Percentiles rank a stretch among this genome's conserved stretches.
These are phyloP conservation scores for Chalciporus piperatus DNA, from an alignment of 768 basidiomycete genomes.

Conservation along the genomic window DNA sequence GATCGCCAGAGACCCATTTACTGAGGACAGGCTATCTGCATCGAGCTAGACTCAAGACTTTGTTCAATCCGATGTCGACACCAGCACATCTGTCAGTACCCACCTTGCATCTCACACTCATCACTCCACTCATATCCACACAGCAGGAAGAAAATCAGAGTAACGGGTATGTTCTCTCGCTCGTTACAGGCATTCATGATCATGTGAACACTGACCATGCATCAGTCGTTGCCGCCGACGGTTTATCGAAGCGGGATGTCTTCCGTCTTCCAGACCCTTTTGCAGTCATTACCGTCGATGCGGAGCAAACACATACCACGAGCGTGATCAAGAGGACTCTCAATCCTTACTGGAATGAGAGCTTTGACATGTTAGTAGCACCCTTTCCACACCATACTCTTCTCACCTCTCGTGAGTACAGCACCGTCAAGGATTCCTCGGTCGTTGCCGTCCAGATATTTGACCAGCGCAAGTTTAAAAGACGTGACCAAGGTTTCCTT, in stretches of 20 bases:
- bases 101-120: background rate
- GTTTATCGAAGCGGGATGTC: conserved; percentile 90
- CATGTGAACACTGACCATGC: background rate
- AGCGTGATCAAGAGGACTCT: conserved; percentile 95
- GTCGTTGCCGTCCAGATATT: conserved; percentile 98
- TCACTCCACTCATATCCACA: conserved; percentile 11
- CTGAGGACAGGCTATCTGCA: background rate
- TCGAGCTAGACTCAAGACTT: background rate
- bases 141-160: conserved; percentile 70
- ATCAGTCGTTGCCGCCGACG: conserved; percentile 92
- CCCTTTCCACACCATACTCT: background rate
- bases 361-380: conserved; percentile 85
- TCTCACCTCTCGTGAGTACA: conserved; percentile 31
- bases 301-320: conserved; percentile 95
- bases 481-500: conserved; percentile 95
- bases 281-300: conserved; percentile 97
- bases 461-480: conserved; percentile 99
- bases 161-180: conserved; percentile 54
- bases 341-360: conserved; percentile 97
- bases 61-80: conserved; percentile 24
- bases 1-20: background rate
- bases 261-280: conserved; percentile 97
- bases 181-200: background rate
- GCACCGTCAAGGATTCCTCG: conserved; percentile 96
- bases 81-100: conserved; percentile 27